Evolutionary conservation across 2,329 filamentous ascomycete species (phyloP), one percentile per base, ranked within the genome.

Genomic region (Phaeoacremonium minimum): DNA sequence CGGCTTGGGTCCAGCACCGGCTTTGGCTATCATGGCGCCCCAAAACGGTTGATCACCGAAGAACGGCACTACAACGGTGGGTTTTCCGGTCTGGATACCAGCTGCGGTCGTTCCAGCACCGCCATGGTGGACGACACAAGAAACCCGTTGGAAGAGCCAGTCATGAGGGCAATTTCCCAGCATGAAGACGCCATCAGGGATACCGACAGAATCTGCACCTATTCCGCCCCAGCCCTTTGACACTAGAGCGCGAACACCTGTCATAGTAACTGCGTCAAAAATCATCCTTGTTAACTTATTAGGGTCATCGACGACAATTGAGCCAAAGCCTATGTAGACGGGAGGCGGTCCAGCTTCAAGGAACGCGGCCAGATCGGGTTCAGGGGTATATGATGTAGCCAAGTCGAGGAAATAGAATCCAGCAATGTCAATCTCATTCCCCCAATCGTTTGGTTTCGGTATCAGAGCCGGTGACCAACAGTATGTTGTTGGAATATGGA

Each of bases 171-270:
- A 80, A 50, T 91, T 93, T 9, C 85, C 87, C 26, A 95, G 69
- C 78, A 94, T 87, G 53, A 86, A 87, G 2, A 94, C 79, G 4
- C 80, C 78, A 3, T 88, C 78, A 0, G 87, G 87, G n/a, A 88
- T 61, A 2, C 74, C 75, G 4, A 85, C 55, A 19, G 79, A 68
- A 48, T 88, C 84, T 0, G 77, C 83, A 18, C 87, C 88, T 7
- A 95, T 69, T 1, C 87, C 87, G 33, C 88, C 87, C 89, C 88
- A 95, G 13, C 88, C 89, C 52, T 91, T 89, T 0, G 87, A 91
- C 1, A 95, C 83, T 1, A 95, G 64, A 3, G 87, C 88, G 38
- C 88, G 73, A n/a, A 86, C 73, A 2, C 85, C 84, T 1, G 81
- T 71, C 8, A 72, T 67, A 35, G 69, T 64, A 4, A 89, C 69